Conservation (phyloP, 1,284 basidiomycete species). For the Amanita bisporigera region DNA sequence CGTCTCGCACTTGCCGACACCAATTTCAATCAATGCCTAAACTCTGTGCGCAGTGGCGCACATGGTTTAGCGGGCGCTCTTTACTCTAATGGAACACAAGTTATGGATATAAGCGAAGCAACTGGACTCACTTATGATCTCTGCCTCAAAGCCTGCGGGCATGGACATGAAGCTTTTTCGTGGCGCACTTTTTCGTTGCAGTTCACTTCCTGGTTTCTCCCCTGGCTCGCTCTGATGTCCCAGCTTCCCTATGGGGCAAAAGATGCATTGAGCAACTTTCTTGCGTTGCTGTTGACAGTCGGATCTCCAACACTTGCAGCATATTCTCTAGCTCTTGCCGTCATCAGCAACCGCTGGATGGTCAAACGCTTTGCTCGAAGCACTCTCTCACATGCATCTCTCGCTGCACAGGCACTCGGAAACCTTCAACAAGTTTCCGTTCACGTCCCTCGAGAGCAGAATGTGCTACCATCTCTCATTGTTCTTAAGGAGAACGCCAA, state of each 20-base stretch:
- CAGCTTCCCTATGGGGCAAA: conserved; percentile 51
- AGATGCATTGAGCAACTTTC: conserved; percentile 42
- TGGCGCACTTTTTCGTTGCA: conserved; percentile 50
- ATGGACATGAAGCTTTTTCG: conserved; percentile 36
- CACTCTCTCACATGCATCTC: conserved; percentile 37
- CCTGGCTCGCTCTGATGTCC: conserved; percentile 51
- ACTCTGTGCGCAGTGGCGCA: not conserved
- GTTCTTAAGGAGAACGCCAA: conserved; percentile 44
- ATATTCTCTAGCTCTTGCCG: conserved; percentile 47
- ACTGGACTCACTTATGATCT: not conserved
- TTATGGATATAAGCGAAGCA: conserved; percentile 11
- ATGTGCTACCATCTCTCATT: conserved; percentile 44
- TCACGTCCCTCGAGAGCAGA: conserved; percentile 16
- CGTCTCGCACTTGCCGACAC: not conserved
- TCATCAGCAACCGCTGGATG: conserved; percentile 46
- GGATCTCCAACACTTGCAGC: conserved; percentile 49
- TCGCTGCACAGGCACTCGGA: conserved; percentile 40
- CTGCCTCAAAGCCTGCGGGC: conserved; percentile 35
- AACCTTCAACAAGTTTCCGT: conserved; percentile 48
- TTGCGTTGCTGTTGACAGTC: conserved; percentile 43
- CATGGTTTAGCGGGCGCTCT: conserved; percentile 21
- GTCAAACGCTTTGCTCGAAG: conserved; percentile 37
- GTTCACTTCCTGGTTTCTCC: conserved; percentile 51
- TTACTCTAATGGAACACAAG: not conserved
- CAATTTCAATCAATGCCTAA: not conserved